Evolutionary conservation across 305 asterid genomes (phyloP).

Genomic region (Fraxinus dipetala): DNA sequence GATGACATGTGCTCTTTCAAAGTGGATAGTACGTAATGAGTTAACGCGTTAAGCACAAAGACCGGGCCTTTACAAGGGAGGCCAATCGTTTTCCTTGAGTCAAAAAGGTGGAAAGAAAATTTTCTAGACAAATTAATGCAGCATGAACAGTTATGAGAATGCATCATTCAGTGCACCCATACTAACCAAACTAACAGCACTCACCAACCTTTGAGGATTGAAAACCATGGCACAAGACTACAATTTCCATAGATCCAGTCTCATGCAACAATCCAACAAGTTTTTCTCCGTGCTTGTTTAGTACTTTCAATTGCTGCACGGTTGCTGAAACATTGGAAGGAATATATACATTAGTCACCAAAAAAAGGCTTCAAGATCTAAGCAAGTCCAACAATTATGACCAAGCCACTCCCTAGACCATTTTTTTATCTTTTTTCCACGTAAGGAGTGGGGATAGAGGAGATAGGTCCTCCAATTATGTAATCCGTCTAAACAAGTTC

Average conservation of each 20-base stretch:
- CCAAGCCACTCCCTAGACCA: neutral
- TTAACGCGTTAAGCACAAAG: too few species aligned
- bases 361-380: slow-evolving; percentile 2
- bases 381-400: neutral
- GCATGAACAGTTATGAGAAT: neutral
- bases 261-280: slow-evolving; percentile 84
- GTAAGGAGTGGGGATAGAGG: neutral
- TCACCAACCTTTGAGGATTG: slow-evolving; percentile 58
- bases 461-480: neutral
- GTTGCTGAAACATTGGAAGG: slow-evolving; percentile 34
- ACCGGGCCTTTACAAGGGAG: too few species aligned
- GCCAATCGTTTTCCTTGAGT: neutral
- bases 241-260: slow-evolving; percentile 61
- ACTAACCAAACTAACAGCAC: neutral
- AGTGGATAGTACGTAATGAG: too few species aligned
- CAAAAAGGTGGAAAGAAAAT: neutral
- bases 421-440: neutral
- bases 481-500: neutral
- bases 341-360: slow-evolving; percentile 17
- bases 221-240: slow-evolving; percentile 81
- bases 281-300: slow-evolving; percentile 61
- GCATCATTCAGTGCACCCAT: neutral
- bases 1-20: too few species aligned
- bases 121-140: neutral
- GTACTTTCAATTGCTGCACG: slow-evolving; percentile 48